Percentiles rank a stretch among this genome's conserved stretches.
Conservation (phyloP, 768 basidiomycete species). For the Tylopilus sp. region DNA sequence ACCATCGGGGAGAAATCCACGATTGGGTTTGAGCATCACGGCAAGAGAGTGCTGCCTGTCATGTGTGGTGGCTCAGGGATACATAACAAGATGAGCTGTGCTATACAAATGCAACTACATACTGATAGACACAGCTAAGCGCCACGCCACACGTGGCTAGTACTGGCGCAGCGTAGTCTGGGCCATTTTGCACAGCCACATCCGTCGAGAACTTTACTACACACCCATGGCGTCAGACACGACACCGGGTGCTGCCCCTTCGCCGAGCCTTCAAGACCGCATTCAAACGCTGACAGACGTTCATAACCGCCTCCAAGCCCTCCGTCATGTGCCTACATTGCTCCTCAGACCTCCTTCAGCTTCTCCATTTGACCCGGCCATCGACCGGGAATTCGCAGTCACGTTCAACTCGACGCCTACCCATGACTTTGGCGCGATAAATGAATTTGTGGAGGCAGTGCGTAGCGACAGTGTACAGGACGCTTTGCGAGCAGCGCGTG, state of each 20-base stretch:
- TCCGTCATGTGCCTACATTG: conserved; percentile 45
- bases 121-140: neutral
- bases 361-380: conserved; percentile 26
- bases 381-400: conserved; percentile 27
- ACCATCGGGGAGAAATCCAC: conserved; percentile 5
- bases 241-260: neutral
- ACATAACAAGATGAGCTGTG: neutral
- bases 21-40: neutral
- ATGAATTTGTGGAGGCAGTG: conserved; percentile 44
- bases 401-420: conserved; percentile 27
- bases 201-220: neutral
- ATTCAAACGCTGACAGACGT: conserved; percentile 47
- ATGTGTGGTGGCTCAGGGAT: conserved; percentile 1
- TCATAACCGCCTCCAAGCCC: conserved; percentile 39
- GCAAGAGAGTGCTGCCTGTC: neutral
- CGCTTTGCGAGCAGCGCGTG: conserved; percentile 51
- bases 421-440: conserved; percentile 46
- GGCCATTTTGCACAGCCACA: conserved; percentile 19
- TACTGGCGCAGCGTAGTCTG: neutral
- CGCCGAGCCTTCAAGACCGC: conserved; percentile 37
- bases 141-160: conserved; percentile 10
- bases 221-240: conserved; percentile 4
- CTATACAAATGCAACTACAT: neutral
- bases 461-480: conserved; percentile 53
- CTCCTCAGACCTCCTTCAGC: conserved; percentile 40